Base-by-base conservation (phyloP, 345 rosid genomes). In the Citropsis articulata region DNA sequence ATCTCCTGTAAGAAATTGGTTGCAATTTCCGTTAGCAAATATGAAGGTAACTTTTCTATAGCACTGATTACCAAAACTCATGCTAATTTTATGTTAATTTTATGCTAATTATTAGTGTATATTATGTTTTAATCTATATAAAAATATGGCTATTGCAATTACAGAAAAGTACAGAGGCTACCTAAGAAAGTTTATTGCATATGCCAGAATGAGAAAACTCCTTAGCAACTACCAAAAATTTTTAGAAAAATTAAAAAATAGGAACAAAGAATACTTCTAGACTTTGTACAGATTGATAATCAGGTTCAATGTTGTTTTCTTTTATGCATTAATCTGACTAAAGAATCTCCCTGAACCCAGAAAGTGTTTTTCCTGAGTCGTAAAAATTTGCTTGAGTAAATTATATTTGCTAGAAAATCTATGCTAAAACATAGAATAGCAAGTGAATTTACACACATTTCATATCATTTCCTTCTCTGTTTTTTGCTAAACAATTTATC, bases 1-100 rank as follows among this genome's bases (percentile, higher is more conserved):
- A 80, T 95, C 98, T 71, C 99, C 99, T 95, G 94, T 73, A 78
- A 84, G 57, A 73, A 55, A 70, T 61, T 72, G 24, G 62, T 67
- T 24, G 24, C 40, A 64, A 35, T 62, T 72, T 35, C 70, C 33
- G 35, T 77, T 25, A 72, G 28, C 53, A 30, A 50, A 50, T 5
- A 19, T 53, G 28, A 18, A 30, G 63, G 75, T 53, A 71, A 19
- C 45, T 9, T 71, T 45, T 53, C 27, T 36, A 30, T 28, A 64
- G 18, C 42, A 62, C 48, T 74, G 66, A 25, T 33, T 55, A 31
- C n/a, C 38, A 13, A 36, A 71, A 55, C 55, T 35, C 4, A 22
- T 27, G 10, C 59, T n/a, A n/a, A n/a, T n/a, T n/a, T n/a, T n/a
- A n/a, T n/a, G 36, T 6, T 28, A 28, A 50, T 28, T 69, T 71